Evolutionary conservation across 73 alveolate genomes (phyloP), one percentile per base, ranked within the genome.

Genomic region (Effrenium voratum): DNA sequence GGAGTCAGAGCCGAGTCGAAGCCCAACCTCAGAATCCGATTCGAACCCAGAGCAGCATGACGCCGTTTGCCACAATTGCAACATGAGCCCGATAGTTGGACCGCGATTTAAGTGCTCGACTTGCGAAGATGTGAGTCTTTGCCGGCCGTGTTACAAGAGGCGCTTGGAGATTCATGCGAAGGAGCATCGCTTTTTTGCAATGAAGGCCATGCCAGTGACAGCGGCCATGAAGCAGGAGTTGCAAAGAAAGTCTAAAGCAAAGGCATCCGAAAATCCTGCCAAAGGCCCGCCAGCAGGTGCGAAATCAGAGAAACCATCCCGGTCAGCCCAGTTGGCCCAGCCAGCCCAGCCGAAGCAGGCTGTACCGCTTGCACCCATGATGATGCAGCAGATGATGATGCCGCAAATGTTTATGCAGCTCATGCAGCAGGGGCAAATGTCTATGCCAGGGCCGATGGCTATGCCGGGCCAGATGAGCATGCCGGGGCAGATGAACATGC

Each of bases 61-160:
- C 46, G 81, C 93, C 5, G 93, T 52, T 6, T 85, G 93, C 32
- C 81, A 55, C 45, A 57, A 85, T 40, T 85, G 93, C 46, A 80
- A 52, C n/a, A 85, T 85, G 93, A 32, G 75, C 45, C 93, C 93
- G 8, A 85, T 85, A 55, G 22, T 85, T 34, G 93, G 93, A 28
- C 81, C 93, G 15, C 93, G 93, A 40, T 85, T 85, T 32, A 85
- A 85, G 45, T 85, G 93, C 43, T n/a, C 93, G 60, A 85, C 41
- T 34, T 85, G 93, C 43, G 93, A 85, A 13, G 93, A 85, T 26
- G 93, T 85, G 81, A 85, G 93, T 59, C 93, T 85, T 22, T 85
- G 93, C 80, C 46, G 59, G 44, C 24, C 12, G 34, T 87, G 82
- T 49, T 87, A 63, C 84, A 87, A 87, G 47, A 43, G 68, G 36